Base-by-base conservation (phyloP, 2,329 filamentous ascomycete species). In the Aspergillus sp. region DNA sequence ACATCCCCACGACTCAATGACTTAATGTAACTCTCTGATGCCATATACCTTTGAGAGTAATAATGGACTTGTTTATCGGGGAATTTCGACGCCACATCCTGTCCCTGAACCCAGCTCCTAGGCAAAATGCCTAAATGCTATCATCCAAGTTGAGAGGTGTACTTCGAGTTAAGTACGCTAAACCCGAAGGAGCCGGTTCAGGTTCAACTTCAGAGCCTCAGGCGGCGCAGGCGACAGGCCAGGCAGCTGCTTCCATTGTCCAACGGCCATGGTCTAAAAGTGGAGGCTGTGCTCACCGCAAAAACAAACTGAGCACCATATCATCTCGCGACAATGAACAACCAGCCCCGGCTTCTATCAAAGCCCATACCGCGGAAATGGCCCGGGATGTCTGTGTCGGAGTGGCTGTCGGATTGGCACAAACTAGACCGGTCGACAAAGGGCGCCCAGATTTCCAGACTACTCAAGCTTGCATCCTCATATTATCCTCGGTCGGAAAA, bases 11-110 rank as follows among this genome's bases (percentile, higher is more conserved):
- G 26, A 30, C 26, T 30, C 26, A 13, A 50, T 30, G 11, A 9
- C 20, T 38, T 42, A 34, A 53, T 53, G 51, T 53, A 53, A 53
- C 51, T 53, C 42, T 53, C 42, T 30, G 18, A 26, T 53, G 22
- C 41, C 15, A 32, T 30, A 47, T 43, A 30, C 26, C 30, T 47
- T 53, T 30, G 42, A 47, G 42, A 47, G 32, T 7, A 20, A 24
- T 22, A 15, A 30, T 30, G 47, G 18, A 49, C 38, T 53, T 34
- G 32, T 36, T 32, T 41, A 3, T 38, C 51, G 51, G 51, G 32
- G 51, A 53, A 44, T 26, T 38, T 17, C 2, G 34, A 41, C 22
- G 42, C 51, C 51, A 53, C 42, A 8, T 18, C 20, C 5, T 53
- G 32, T 38, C 42, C 17, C 13, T 36, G 34, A 36, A 36, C 34